These are phyloP conservation scores for Pyrenula massariospora DNA, from an alignment of 495 filamentous ascomycete genomes.

Conservation along the genomic window DNA sequence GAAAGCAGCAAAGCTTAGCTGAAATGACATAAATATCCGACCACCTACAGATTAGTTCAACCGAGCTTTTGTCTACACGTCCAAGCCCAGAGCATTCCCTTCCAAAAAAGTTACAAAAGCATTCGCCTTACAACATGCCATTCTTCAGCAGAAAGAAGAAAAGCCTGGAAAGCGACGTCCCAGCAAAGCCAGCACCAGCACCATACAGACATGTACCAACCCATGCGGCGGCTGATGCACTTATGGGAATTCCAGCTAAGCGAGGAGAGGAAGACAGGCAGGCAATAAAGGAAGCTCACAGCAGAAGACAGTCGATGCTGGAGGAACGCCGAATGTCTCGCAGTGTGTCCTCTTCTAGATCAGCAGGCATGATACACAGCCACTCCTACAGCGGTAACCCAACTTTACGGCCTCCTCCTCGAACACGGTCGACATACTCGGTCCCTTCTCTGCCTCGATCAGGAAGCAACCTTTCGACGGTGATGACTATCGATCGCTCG, in stretches of 20 bases:
- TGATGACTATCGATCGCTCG: not conserved
- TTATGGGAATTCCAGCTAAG: slow-evolving; percentile 36
- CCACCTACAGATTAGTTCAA: no score
- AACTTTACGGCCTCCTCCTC: not conserved
- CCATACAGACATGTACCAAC: slow-evolving; percentile 44
- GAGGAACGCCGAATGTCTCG: not conserved
- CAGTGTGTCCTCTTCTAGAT: not conserved
- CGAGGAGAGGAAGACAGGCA: slow-evolving; percentile 24
- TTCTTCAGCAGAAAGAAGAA: not conserved
- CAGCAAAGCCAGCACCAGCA: slow-evolving; percentile 3
- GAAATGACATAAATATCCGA: not conserved
- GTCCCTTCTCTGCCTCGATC: not conserved
- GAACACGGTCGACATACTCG: not conserved
- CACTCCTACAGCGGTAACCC: not conserved
- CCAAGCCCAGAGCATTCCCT: not conserved
- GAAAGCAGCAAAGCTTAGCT: not conserved
- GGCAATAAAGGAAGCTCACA: slow-evolving; percentile 5
- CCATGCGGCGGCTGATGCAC: slow-evolving; percentile 44
- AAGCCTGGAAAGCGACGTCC: not conserved
- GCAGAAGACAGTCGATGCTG: slow-evolving; percentile 3
- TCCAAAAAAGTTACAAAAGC: not conserved
- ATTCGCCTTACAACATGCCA: not conserved
- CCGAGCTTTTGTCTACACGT: no score
- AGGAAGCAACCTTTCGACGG: not conserved
- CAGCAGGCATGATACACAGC: not conserved